These are phyloP conservation scores for Paramyrothecium roridum DNA, from an alignment of 2,329 filamentous ascomycete genomes.

Conservation along the genomic window DNA sequence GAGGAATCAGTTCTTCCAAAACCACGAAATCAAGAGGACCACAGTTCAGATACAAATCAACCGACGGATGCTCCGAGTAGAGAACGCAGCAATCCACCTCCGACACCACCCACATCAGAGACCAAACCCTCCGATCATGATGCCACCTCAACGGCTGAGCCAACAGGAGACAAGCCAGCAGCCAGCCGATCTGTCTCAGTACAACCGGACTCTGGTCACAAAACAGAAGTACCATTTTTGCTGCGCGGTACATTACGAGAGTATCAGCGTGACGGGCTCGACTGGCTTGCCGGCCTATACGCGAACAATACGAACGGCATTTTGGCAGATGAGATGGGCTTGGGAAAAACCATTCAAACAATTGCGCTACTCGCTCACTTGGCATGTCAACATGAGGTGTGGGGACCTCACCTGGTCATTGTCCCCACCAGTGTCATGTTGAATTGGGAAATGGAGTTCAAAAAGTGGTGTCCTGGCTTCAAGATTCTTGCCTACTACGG, in stretches of 20 bases:
- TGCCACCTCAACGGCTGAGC: conserved; percentile 34
- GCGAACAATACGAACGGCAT: conserved; percentile 93
- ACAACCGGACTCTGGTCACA: conserved; percentile 35
- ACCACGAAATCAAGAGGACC: conserved; percentile 4
- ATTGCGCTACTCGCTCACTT: conserved; percentile 91
- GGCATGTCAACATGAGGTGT: conserved; percentile 83
- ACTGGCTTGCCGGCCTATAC: conserved; percentile 94
- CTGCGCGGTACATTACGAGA: conserved; percentile 86
- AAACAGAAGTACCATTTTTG: conserved; percentile 76
- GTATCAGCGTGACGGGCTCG: conserved; percentile 94
- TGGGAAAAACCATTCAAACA: conserved; percentile 97
- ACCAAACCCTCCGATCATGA: conserved; percentile 50
- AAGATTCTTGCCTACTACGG: conserved; percentile 98
- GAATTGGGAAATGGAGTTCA: conserved; percentile 99
- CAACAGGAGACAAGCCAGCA: conserved; percentile 22
- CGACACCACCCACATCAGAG: conserved; percentile 46
- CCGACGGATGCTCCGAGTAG: conserved; percentile 39
- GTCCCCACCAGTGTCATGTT: conserved; percentile 98
- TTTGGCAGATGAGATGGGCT: conserved; percentile 95
- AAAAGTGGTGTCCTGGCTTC: conserved; percentile 97
- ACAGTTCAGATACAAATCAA: conserved; percentile 39
- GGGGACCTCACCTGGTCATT: conserved; percentile 94
- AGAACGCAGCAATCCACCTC: conserved; percentile 31
- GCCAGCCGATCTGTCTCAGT: conserved; percentile 31
- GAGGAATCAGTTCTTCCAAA: conserved; percentile 11